phyloP scores from a whole-genome alignment of 179 eudicot genomes.

The Beta macrorhiza region DNA sequence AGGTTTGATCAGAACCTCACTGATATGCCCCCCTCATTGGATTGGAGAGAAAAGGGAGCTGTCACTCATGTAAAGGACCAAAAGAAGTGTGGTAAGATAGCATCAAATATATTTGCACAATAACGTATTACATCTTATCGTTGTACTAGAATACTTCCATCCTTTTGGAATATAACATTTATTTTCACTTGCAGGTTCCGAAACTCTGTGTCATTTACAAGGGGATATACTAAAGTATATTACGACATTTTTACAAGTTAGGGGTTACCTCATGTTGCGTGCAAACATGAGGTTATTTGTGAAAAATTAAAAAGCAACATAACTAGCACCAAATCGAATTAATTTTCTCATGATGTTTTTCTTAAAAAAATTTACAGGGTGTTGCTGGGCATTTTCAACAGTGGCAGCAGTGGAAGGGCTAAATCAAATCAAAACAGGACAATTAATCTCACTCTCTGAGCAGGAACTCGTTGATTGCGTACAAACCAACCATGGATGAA shows the following conservation, averaged over 20 bases:
- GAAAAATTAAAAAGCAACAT: no score
- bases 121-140: no score
- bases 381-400: slow-evolving; percentile 54
- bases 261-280: accelerated
- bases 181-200: no score
- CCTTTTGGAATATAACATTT: no score
- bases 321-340: neutral
- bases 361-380: slow-evolving; percentile 6
- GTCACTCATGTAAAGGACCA: no score
- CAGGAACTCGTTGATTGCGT: slow-evolving; percentile 48
- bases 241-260: no score
- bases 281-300: no score
- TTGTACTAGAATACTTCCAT: no score
- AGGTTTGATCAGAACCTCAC: slow-evolving; percentile 22
- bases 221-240: no score
- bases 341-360: neutral
- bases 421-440: slow-evolving; percentile 29
- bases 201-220: no score
- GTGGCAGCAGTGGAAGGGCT: slow-evolving; percentile 44
- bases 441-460: slow-evolving; percentile 43
- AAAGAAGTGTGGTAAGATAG: no score
- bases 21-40: slow-evolving; percentile 27
- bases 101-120: no score
- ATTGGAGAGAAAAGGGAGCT: slow-evolving; percentile 2
- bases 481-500: slow-evolving; percentile 17